Percentiles rank a stretch among this genome's conserved stretches.
Evolutionary conservation across 2,329 filamentous ascomycete species (phyloP).

Genomic region (Domatiomyces globalis): DNA sequence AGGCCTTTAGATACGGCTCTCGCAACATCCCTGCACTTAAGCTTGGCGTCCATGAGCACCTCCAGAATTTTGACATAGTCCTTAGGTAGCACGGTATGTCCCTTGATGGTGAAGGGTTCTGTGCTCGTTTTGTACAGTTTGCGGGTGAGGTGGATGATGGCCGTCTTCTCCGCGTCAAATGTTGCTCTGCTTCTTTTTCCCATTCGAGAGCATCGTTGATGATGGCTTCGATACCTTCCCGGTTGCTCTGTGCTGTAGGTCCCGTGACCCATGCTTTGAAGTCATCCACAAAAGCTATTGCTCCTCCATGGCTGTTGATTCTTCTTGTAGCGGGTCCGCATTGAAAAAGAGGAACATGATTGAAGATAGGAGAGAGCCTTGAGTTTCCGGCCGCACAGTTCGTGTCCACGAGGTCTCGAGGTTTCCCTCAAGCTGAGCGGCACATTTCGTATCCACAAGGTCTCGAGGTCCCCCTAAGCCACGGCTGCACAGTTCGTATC

Average conservation of each 20-base stretch:
- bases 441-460: too few relatives aligned
- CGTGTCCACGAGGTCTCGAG: too few relatives aligned
- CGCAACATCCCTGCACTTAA: slow-evolving; percentile 20
- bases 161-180: slow-evolving; percentile 24
- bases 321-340: slow-evolving; percentile 23
- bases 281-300: slow-evolving; percentile 21
- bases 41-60: slow-evolving; percentile 19
- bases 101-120: not conserved
- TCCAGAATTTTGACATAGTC: not conserved
- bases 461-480: too few relatives aligned
- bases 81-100: not conserved
- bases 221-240: not conserved
- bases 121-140: slow-evolving; percentile 12
- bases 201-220: slow-evolving; percentile 3
- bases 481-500: too few relatives aligned
- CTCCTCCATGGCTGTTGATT: slow-evolving; percentile 20
- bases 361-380: slow-evolving; percentile 25
- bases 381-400: too few relatives aligned
- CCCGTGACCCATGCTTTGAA: slow-evolving; percentile 15
- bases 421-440: too few relatives aligned
- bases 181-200: slow-evolving; percentile 21
- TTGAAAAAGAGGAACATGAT: slow-evolving; percentile 29
- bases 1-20: slow-evolving; percentile 19
- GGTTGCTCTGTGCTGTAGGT: slow-evolving; percentile 2
- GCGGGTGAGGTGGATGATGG: slow-evolving; percentile 23